Conservation (phyloP, 495 filamentous ascomycete species). For the Trichocladium antarcticum region DNA sequence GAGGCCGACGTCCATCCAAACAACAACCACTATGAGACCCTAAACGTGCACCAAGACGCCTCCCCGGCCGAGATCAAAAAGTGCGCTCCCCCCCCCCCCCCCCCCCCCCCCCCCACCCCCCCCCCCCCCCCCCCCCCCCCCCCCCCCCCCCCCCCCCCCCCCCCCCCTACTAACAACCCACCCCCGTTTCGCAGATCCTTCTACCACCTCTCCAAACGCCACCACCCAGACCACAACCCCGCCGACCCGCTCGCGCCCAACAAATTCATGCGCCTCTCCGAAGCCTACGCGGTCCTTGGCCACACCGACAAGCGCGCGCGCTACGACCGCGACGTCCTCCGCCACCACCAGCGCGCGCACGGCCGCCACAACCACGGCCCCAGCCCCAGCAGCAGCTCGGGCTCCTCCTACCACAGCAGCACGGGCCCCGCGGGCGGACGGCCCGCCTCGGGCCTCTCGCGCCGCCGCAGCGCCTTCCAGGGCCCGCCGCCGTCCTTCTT, state of each 20-base stretch:
- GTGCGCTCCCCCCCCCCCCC: constrained; percentile 31
- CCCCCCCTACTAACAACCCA: background rate
- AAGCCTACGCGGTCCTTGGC: constrained; percentile 73
- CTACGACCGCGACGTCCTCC: constrained; percentile 65
- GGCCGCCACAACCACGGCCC: constrained; percentile 14
- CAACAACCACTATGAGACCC: constrained; percentile 65
- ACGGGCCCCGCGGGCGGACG: constrained; percentile 53
- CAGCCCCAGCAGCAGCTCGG: constrained; percentile 16
- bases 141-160: background rate
- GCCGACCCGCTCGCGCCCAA: constrained; percentile 56
- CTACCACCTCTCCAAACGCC: constrained; percentile 79
- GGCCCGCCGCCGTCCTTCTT: constrained; percentile 90
- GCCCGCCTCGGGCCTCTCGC: constrained; percentile 67
- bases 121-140: too few relatives aligned
- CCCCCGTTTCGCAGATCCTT: constrained; percentile 52
- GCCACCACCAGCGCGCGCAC: constrained; percentile 4
- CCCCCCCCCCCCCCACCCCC: background rate
- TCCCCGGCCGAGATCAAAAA: constrained; percentile 73
- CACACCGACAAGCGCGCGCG: constrained; percentile 56
- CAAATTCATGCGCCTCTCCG: constrained; percentile 75
- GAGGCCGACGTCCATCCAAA: constrained; percentile 19
- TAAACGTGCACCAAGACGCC: constrained; percentile 60
- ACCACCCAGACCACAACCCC: constrained; percentile 91
- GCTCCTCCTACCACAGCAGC: constrained; percentile 40
- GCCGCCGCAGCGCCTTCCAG: constrained; percentile 58